Evolutionary conservation across 495 filamentous ascomycete species (phyloP).

Genomic region (Tuber calosporum): DNA sequence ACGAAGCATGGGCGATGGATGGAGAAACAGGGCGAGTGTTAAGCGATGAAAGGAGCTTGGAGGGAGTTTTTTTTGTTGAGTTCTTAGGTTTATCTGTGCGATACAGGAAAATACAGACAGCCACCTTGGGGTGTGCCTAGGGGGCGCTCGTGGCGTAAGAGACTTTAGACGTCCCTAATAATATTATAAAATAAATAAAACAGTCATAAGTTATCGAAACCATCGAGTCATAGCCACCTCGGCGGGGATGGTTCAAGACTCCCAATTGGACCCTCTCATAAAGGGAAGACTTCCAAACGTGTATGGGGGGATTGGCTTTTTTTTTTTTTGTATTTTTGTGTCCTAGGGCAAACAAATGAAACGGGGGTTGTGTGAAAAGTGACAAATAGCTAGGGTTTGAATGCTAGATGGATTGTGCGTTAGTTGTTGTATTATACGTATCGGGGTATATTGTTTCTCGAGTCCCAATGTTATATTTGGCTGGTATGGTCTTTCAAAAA

Average conservation of each 20-base stretch:
- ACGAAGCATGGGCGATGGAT: slow-evolving; percentile 43
- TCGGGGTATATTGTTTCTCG: background rate
- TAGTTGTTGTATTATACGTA: background rate
- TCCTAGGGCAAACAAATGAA: slow-evolving; percentile 9
- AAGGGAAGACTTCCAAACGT: no score
- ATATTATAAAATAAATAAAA: no score
- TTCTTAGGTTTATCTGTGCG: no score
- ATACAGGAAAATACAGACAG: no score
- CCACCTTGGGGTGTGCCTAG: no score
- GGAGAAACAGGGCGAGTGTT: slow-evolving; percentile 38
- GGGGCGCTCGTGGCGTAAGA: no score
- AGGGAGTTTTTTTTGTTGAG: background rate
- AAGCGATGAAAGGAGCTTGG: slow-evolving; percentile 12
- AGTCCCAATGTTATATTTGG: background rate
- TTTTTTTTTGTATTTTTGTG: slow-evolving; percentile 7
- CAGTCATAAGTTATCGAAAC: no score
- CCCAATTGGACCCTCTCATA: no score
- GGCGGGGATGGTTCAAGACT: no score
- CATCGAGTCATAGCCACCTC: no score
- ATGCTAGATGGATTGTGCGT: background rate
- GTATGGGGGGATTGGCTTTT: background rate
- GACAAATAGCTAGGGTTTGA: background rate
- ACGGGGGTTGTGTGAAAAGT: background rate
- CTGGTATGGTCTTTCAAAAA: background rate
- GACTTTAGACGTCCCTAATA: no score